phyloP scores from a whole-genome alignment of 2,329 filamentous ascomycete genomes.

The Davidsoniella neocaledoniae region DNA sequence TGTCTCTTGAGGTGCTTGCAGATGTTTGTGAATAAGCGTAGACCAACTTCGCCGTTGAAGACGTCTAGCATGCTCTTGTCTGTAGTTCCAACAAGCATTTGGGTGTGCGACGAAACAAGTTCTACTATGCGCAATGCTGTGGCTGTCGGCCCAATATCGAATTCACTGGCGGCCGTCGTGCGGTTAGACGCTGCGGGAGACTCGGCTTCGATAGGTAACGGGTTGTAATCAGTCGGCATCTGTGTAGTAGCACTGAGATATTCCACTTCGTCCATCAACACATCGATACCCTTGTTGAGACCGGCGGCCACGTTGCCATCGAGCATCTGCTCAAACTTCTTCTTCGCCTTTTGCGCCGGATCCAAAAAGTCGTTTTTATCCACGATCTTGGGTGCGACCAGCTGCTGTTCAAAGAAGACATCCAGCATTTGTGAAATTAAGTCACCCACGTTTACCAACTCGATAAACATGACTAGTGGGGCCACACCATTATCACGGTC shows the following conservation, averaged over 20 bases:
- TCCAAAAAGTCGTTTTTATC: conserved; percentile 92
- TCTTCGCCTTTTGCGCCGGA: conserved; percentile 84
- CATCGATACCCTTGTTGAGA: conserved; percentile 93
- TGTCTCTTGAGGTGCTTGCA: conserved; percentile 98
- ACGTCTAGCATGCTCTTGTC: conserved; percentile 98
- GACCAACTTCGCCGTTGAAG: conserved; percentile 92
- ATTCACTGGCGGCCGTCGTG: conserved; percentile 19
- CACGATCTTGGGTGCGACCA: conserved; percentile 63
- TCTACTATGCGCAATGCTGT: conserved; percentile 71
- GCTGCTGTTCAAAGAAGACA: conserved; percentile 93
- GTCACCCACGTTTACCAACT: conserved; percentile 94
- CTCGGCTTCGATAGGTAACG: conserved; percentile 24
- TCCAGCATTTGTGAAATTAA: conserved; percentile 98
- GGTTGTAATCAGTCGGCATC: conserved; percentile 78
- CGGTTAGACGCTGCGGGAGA: conserved; percentile 12
- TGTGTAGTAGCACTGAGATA: conserved; percentile 86
- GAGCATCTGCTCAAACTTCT: conserved; percentile 96
- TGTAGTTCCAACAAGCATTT: conserved; percentile 84
- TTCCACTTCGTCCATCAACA: conserved; percentile 95
- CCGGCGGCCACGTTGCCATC: conserved; percentile 93
- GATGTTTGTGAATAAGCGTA: conserved; percentile 76
- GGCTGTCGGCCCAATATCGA: conserved; percentile 49
- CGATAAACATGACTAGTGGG: conserved; percentile 85
- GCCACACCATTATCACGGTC: conserved; percentile 52
- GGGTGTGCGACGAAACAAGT: conserved; percentile 74